Percentiles rank a stretch among this genome's conserved stretches.
Evolutionary conservation across 352 stramenopile genomes (phyloP).

Genomic region (Chrysophaeum taylorii): DNA sequence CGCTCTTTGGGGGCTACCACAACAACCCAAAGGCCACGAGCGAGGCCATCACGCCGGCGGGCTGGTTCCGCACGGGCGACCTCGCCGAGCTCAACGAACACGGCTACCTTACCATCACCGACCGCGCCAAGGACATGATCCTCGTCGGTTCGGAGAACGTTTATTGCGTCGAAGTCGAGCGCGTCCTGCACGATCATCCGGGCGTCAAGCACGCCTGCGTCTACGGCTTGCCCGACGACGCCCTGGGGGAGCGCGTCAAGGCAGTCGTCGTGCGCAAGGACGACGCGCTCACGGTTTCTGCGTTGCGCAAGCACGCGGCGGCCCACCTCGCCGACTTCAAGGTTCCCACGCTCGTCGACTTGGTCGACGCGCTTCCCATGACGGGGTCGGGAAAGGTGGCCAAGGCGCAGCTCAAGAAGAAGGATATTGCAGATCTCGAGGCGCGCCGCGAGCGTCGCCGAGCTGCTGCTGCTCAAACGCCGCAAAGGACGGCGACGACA

Average conservation of each 20-base stretch:
- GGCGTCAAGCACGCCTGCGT: background rate
- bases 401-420: background rate
- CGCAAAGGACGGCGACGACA: background rate
- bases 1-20: conserved; percentile 82
- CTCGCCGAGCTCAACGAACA: conserved; percentile 83
- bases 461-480: background rate
- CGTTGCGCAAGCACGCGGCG: background rate
- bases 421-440: background rate
- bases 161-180: conserved; percentile 27
- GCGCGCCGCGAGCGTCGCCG: background rate
- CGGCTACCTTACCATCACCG: conserved; percentile 63
- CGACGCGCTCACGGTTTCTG: background rate
- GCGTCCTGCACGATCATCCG: conserved; percentile 18
- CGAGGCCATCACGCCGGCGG: conserved; percentile 74
- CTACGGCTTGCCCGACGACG: conserved; percentile 5
- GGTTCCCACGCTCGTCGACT: background rate
- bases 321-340: conserved; percentile 1
- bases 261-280: background rate
- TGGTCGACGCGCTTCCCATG: background rate
- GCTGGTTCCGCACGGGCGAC: conserved; percentile 94
- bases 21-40: conserved; percentile 79
- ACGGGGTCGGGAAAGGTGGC: conserved; percentile 14
- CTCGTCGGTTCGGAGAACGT: conserved; percentile 35
- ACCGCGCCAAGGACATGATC: conserved; percentile 67
- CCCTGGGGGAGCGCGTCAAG: conserved; percentile 7